phyloP scores from a whole-genome alignment of 257 asterid species.

The Voacanga thouarsii region DNA sequence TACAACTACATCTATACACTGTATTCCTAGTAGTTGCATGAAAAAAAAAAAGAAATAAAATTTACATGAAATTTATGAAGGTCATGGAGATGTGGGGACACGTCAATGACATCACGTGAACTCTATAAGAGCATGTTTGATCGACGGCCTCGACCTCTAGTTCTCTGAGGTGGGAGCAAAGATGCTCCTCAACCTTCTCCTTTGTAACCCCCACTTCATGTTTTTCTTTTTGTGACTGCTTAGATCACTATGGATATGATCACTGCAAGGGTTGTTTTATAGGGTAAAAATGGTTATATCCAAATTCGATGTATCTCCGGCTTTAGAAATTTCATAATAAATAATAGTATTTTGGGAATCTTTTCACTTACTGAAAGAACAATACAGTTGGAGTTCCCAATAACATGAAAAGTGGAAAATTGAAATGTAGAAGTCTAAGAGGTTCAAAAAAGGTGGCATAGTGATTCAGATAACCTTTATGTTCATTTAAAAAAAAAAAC shows the following conservation, averaged over 20 bases:
- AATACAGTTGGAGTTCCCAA: no score
- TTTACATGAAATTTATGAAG: not conserved
- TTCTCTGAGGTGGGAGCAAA: constrained; percentile 78
- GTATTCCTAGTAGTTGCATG: not conserved
- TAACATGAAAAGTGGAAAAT: no score
- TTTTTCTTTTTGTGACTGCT: constrained; percentile 35
- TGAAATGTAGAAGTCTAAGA: no score
- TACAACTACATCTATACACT: no score
- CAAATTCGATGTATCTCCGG: constrained; percentile 65
- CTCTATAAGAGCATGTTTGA: constrained; percentile 51
- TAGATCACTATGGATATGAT: not conserved
- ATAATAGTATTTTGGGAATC: no score
- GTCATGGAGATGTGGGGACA: not conserved
- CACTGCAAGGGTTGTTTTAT: constrained; percentile 24
- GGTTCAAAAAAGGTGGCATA: no score
- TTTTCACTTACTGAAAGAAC: no score
- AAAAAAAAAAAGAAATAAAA: no score
- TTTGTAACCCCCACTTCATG: constrained; percentile 44
- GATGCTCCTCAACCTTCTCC: constrained; percentile 89
- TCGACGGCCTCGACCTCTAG: constrained; percentile 78
- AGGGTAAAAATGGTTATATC: constrained; percentile 35
- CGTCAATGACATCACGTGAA: constrained; percentile 36
- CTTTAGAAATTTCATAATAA: no score
- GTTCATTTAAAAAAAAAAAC: no score
- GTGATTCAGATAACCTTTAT: no score